Evolutionary conservation across 2,329 filamentous ascomycete species (phyloP), one percentile per base, ranked within the genome.

Genomic region (Periconia digitata): DNA sequence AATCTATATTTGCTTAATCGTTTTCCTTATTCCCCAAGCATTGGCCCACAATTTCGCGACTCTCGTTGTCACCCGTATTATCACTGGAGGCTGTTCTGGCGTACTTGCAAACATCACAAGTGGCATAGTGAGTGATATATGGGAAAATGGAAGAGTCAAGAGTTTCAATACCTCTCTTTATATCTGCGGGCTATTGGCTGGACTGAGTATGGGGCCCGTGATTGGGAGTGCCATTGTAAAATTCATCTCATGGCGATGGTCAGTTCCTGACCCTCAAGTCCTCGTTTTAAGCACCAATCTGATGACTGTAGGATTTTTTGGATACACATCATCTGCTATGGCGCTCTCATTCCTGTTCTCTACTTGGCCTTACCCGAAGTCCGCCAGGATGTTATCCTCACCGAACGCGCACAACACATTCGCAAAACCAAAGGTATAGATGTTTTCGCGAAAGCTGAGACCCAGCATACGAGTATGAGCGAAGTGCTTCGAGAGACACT

Each of bases 321-420:
- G 22, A 63, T 73, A 21, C 74, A 76, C 17, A 74, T 77, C 24
- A 72, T 76, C 40, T 71, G 75, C 61, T 77, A 78, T 37, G 74
- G 68, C 17, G 69, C 68, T 3, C 56, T 78, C 1, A 62, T 77
- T 38, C 63, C 74, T 0, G 40, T 76, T 1, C 65, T 77, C 36
- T 72, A 66, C 55, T 45, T 77, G 2, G 58, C 68, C 7, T 62
- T 82, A 8, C 69, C 68, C 2, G 79, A 81, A 54, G 75, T 75
- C n/a, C 71, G 79, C 15, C 68, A 67, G 1, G 69, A 72, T 18
- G 73, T 79, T 6, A 73, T 81, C n/a, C 69, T 80, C 3, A 58
- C 66, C 17, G 60, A 59, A 8, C 68, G 66, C 22, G 73, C 74
- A 2, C 61, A 49, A 21, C 44, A 46, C 8, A 53, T 76, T 12